A percentile compares a stretch with the other conserved stretches of the same genome.
These are phyloP conservation scores for Penicillium sclerotigenum DNA, from an alignment of 2,329 filamentous ascomycete species.

Conservation along the genomic window DNA sequence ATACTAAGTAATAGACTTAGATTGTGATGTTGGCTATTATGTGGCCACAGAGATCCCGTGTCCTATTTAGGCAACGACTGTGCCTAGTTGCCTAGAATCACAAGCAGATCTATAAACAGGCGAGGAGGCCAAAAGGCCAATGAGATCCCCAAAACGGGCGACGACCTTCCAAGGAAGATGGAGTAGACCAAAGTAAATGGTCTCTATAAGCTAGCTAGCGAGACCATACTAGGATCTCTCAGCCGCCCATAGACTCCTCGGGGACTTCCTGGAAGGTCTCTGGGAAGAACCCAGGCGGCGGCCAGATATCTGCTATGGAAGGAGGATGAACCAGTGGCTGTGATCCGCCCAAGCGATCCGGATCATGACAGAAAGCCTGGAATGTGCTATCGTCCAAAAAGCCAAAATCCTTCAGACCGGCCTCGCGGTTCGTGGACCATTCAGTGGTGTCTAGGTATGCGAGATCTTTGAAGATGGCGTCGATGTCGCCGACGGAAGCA, in stretches of 20 bases:
- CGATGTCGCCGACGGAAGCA: conserved; percentile 31
- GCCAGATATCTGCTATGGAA: conserved; percentile 44
- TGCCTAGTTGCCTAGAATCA: not conserved
- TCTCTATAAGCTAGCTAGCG: not conserved
- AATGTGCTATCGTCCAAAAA: conserved; percentile 46
- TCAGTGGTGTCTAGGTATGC: conserved; percentile 47
- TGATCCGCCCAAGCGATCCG: conserved; percentile 39
- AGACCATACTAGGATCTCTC: not conserved
- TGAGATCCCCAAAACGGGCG: not conserved
- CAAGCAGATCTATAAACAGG: not conserved
- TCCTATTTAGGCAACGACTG: not conserved
- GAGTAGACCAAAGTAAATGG: not conserved
- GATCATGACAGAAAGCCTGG: conserved; percentile 46
- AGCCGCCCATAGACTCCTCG: conserved; percentile 1
- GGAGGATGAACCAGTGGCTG: conserved; percentile 38
- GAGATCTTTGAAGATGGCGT: conserved; percentile 47
- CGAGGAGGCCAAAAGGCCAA: not conserved
- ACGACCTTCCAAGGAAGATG: not conserved
- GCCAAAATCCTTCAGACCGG: conserved; percentile 44
- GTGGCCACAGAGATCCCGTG: not conserved
- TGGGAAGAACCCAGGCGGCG: conserved; percentile 43
- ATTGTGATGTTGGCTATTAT: not conserved
- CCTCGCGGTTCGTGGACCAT: conserved; percentile 42
- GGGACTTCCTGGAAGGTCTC: conserved; percentile 36
- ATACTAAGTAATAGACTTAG: not conserved